phyloP scores from a whole-genome alignment of 2,329 filamentous ascomycete genomes.

The Tolypocladium capitatum region DNA sequence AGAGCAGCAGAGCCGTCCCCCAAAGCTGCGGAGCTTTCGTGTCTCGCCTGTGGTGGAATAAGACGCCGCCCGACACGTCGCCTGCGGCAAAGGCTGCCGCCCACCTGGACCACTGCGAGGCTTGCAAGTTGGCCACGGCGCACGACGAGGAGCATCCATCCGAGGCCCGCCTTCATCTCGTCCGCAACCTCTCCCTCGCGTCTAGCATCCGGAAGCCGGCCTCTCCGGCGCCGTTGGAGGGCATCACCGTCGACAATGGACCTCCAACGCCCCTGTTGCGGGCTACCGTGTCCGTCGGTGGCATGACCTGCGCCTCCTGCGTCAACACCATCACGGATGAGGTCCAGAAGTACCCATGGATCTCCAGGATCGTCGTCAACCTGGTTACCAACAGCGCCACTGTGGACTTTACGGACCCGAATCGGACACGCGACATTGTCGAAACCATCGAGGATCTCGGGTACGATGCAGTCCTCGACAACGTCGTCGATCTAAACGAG shows the following conservation, averaged over 20 bases:
- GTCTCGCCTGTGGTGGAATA: constrained; percentile 17
- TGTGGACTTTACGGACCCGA: constrained; percentile 35
- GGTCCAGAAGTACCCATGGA: constrained; percentile 41
- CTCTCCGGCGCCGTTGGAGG: constrained; percentile 9
- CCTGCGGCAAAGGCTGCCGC: constrained; percentile 14
- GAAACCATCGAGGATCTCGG: constrained; percentile 48
- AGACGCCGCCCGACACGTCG: constrained; percentile 9
- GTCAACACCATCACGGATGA: constrained; percentile 48
- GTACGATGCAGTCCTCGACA: constrained; percentile 49
- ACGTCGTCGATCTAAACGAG: constrained; percentile 28
- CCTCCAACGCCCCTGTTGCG: constrained; percentile 23
- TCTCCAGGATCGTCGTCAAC: constrained; percentile 47
- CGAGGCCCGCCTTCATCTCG: constrained; percentile 1
- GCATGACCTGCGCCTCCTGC: constrained; percentile 65
- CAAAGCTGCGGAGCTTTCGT: constrained; percentile 11
- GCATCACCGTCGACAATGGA: constrained; percentile 10
- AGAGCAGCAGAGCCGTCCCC: constrained; percentile 9
- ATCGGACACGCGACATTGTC: constrained; percentile 19
- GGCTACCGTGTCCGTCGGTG: constrained; percentile 46
- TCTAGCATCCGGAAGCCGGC: constrained; percentile 3
- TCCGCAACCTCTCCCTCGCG: constrained; percentile 1
- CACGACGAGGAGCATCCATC: constrained; percentile 3
- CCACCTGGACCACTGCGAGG: constrained; percentile 25
- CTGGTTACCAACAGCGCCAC: constrained; percentile 55
- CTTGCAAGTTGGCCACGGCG: constrained; percentile 14